phyloP scores from a whole-genome alignment of 305 asterid genomes.

The Fraxinus paxiana region DNA sequence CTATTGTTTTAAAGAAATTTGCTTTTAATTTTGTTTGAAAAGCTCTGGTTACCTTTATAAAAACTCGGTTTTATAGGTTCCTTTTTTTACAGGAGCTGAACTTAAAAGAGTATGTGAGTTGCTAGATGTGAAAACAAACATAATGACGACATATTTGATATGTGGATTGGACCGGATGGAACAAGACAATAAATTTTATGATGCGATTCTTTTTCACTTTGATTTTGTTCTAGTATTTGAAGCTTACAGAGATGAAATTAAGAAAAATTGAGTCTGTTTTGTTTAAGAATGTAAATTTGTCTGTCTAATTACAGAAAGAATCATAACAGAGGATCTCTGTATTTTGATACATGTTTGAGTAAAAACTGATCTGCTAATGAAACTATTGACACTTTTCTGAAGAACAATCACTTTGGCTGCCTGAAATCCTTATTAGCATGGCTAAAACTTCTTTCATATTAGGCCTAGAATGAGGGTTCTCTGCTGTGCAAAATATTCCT shows the following conservation, averaged over 20 bases:
- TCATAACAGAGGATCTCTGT: not conserved
- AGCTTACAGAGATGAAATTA: no score
- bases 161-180: not conserved
- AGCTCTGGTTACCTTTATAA: not conserved
- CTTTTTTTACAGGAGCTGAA: not conserved
- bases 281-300: slow-evolving; percentile 17
- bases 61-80: not conserved
- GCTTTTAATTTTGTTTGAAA: not conserved
- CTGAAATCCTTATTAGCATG: slow-evolving; percentile 55
- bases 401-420: slow-evolving; percentile 25
- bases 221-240: no score
- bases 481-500: slow-evolving; percentile 79
- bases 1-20: not conserved
- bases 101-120: not conserved
- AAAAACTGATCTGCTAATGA: not conserved
- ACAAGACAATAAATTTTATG: not conserved
- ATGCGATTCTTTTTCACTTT: not conserved
- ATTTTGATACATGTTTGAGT: not conserved
- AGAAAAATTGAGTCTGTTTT: no score
- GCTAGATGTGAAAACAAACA: not conserved
- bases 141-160: not conserved
- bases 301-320: slow-evolving; percentile 37
- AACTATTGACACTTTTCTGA: slow-evolving; percentile 20
- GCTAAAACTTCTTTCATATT: slow-evolving; percentile 81
- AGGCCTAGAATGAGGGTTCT: slow-evolving; percentile 64